Conservation (phyloP, 192 early-diverging fungal genomes). For the Coemansia erecta region DNA sequence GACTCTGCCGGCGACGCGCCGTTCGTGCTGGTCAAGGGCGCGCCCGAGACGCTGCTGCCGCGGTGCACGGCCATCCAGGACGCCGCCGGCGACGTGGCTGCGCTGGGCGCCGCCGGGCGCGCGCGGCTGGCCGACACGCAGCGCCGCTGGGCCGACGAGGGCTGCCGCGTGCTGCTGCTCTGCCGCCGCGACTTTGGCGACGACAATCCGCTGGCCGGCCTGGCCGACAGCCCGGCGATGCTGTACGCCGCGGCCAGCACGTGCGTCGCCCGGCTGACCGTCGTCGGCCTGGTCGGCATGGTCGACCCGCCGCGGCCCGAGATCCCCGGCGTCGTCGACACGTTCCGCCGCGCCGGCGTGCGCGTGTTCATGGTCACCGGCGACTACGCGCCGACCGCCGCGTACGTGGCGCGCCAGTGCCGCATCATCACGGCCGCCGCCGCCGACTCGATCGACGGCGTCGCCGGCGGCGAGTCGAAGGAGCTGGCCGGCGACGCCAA, state of each 20-base stretch:
- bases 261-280: slow-evolving; percentile 55
- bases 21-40: slow-evolving; percentile 72
- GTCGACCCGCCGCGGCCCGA: slow-evolving; percentile 83
- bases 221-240: slow-evolving; percentile 32
- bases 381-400: slow-evolving; percentile 76
- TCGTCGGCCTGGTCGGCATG: slow-evolving; percentile 75
- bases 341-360: slow-evolving; percentile 62
- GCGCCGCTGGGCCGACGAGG: slow-evolving; percentile 55
- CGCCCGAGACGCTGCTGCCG: slow-evolving; percentile 68
- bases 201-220: slow-evolving; percentile 44
- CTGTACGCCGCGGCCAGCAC: slow-evolving; percentile 28
- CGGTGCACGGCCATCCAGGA: slow-evolving; percentile 45
- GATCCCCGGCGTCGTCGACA: slow-evolving; percentile 60
- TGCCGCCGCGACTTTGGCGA: slow-evolving; percentile 36
- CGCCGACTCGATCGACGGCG: slow-evolving; percentile 41
- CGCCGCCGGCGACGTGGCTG: slow-evolving; percentile 37
- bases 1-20: slow-evolving; percentile 29
- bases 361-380: slow-evolving; percentile 87
- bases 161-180: slow-evolving; percentile 60
- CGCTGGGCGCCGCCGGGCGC: slow-evolving; percentile 37
- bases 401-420: slow-evolving; percentile 72
- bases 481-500: background rate
- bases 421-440: slow-evolving; percentile 61
- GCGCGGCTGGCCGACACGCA: slow-evolving; percentile 44
- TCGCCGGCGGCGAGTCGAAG: too few species aligned